These are phyloP conservation scores for Phytophthora nicotianae DNA, from an alignment of 352 stramenopile genomes.

Conservation along the genomic window DNA sequence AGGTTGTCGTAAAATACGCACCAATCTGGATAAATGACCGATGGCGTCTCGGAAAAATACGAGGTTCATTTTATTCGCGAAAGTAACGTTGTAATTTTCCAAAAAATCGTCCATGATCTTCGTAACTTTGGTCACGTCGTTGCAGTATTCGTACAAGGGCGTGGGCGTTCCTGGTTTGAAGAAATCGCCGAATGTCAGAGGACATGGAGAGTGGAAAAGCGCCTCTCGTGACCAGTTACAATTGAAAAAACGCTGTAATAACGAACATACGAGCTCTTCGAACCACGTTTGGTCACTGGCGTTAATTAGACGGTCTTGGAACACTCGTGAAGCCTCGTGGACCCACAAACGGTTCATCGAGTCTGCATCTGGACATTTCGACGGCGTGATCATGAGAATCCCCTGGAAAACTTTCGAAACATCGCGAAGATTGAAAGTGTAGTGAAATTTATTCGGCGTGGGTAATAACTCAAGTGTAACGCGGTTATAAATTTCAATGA, in stretches of 20 bases:
- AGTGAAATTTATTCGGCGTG: conserved; percentile 93
- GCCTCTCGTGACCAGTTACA: conserved; percentile 79
- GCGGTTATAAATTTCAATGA: conserved; percentile 95
- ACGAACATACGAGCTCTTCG: conserved; percentile 83
- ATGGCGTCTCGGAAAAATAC: conserved; percentile 96
- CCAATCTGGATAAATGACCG: conserved; percentile 87
- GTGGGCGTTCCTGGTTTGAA: conserved; percentile 80
- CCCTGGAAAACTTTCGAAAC: conserved; percentile 97
- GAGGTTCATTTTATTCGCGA: conserved; percentile 95
- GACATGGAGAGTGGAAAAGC: conserved; percentile 88
- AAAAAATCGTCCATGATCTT: conserved; percentile 92
- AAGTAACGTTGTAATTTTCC: conserved; percentile 95
- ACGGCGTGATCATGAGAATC: conserved; percentile 92
- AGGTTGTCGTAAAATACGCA: conserved; percentile 92
- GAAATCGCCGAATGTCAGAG: conserved; percentile 94
- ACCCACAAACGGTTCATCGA: conserved; percentile 92
- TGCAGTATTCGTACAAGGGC: conserved; percentile 87
- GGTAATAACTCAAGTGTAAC: conserved; percentile 92
- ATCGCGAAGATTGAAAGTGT: conserved; percentile 96
- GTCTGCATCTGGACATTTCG: conserved; percentile 82
- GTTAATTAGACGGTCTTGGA: conserved; percentile 94
- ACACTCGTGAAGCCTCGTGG: conserved; percentile 92
- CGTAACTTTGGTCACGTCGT: conserved; percentile 80
- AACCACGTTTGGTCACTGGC: conserved; percentile 90
- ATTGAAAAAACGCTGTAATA: conserved; percentile 80